Conservation (phyloP, 2,329 filamentous ascomycete genomes). For the Daldinia sp. region DNA sequence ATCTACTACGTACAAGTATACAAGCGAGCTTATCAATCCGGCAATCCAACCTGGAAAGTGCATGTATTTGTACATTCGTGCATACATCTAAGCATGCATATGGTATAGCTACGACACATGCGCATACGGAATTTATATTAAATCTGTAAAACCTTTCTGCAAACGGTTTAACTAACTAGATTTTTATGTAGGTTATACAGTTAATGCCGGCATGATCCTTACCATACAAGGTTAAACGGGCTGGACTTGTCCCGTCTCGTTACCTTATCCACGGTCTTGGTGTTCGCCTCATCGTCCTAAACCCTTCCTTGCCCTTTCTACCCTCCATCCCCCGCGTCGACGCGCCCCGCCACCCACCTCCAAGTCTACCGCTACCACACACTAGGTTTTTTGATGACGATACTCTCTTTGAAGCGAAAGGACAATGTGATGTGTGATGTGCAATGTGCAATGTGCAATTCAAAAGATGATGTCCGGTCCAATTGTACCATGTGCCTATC, state of each 20-base stretch:
- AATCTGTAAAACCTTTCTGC: too few relatives aligned
- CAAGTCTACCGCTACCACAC: neutral
- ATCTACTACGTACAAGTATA: neutral
- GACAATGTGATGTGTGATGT: slow-evolving; percentile 24
- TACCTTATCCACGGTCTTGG: slow-evolving; percentile 34
- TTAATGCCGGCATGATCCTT: slow-evolving; percentile 20
- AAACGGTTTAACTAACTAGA: too few relatives aligned
- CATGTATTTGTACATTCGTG: too few relatives aligned
- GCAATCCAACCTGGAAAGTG: too few relatives aligned
- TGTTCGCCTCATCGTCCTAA: neutral
- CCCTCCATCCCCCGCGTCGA: slow-evolving; percentile 2
- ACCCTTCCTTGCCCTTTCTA: neutral
- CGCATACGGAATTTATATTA: too few relatives aligned
- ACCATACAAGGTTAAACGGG: neutral
- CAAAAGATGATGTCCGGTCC: slow-evolving; percentile 6
- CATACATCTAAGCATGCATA: too few relatives aligned
- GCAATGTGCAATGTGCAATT: too few relatives aligned
- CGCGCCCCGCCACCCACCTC: neutral
- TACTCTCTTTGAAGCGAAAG: slow-evolving; percentile 10
- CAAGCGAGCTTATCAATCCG: neutral
- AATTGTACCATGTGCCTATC: slow-evolving; percentile 1
- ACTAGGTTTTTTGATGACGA: slow-evolving; percentile 9
- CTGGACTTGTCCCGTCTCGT: slow-evolving; percentile 17
- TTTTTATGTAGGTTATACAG: slow-evolving; percentile 20
- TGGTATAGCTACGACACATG: neutral